phyloP scores from a whole-genome alignment of 768 basidiomycete genomes.

The Leccinum ochraceum region DNA sequence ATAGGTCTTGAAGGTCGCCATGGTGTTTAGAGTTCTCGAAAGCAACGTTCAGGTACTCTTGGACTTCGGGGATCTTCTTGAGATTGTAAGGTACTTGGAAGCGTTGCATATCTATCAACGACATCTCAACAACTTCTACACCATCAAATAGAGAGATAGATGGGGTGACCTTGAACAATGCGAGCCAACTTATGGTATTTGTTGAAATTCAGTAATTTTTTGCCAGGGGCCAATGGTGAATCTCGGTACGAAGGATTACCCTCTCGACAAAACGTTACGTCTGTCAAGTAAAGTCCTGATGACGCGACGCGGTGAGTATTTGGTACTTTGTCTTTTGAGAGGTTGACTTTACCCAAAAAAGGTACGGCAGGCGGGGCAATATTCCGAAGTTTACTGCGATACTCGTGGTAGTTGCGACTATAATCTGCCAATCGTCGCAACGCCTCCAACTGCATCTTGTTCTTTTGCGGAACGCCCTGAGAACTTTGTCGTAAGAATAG shows the following conservation, averaged over 20 bases:
- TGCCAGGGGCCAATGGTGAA: constrained; percentile 71
- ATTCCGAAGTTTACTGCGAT: constrained; percentile 82
- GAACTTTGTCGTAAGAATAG: constrained; percentile 11
- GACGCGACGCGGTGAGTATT: constrained; percentile 17
- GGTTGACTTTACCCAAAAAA: constrained; percentile 70
- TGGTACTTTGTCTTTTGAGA: neutral
- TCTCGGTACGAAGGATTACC: constrained; percentile 87
- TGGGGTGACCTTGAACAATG: constrained; percentile 70
- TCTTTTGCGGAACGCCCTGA: constrained; percentile 85
- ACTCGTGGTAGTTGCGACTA: constrained; percentile 86
- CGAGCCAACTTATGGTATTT: constrained; percentile 91
- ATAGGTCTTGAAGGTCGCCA: constrained; percentile 84
- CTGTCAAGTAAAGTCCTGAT: constrained; percentile 81
- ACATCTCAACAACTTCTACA: constrained; percentile 5
- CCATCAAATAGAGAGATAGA: neutral
- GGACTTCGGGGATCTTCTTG: constrained; percentile 87
- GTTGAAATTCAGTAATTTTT: constrained; percentile 92
- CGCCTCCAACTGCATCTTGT: constrained; percentile 72
- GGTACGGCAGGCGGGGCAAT: constrained; percentile 93
- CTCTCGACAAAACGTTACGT: constrained; percentile 94
- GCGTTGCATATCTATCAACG: constrained; percentile 76
- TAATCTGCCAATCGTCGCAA: constrained; percentile 90
- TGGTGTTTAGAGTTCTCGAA: constrained; percentile 76
- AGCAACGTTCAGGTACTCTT: constrained; percentile 70
- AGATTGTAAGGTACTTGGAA: constrained; percentile 88